phyloP scores from a whole-genome alignment of 495 filamentous ascomycete genomes.

The Penicillium bialowiezense region DNA sequence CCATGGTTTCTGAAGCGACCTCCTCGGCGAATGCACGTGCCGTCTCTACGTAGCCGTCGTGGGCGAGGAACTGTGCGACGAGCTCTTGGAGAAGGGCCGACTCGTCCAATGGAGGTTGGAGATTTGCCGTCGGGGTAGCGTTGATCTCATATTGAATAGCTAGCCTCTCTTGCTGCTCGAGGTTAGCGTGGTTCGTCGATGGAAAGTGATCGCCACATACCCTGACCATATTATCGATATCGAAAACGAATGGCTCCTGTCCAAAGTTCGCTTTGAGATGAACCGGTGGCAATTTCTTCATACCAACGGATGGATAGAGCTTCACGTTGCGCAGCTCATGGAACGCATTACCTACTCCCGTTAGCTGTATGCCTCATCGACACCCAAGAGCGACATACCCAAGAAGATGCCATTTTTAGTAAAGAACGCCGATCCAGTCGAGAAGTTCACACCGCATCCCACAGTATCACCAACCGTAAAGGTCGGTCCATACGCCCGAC shows the following conservation, averaged over 20 bases:
- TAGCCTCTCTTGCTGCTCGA: conserved; percentile 56
- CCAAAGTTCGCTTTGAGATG: conserved; percentile 90
- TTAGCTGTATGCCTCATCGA: not conserved
- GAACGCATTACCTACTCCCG: conserved; percentile 69
- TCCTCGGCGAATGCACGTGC: conserved; percentile 86
- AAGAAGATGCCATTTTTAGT: conserved; percentile 86
- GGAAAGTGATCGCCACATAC: conserved; percentile 36
- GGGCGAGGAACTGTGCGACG: conserved; percentile 84
- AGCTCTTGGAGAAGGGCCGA: conserved; percentile 76
- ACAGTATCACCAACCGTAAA: conserved; percentile 78
- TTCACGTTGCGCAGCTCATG: conserved; percentile 66
- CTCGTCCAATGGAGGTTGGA: conserved; percentile 70
- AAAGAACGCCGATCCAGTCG: conserved; percentile 83
- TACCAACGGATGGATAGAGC: conserved; percentile 85
- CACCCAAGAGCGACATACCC: conserved; percentile 52
- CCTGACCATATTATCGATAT: conserved; percentile 85
- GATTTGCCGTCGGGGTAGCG: conserved; percentile 44
- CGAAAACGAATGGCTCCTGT: conserved; percentile 82
- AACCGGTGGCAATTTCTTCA: conserved; percentile 80
- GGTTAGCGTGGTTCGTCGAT: conserved; percentile 17
- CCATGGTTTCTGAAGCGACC: conserved; percentile 66
- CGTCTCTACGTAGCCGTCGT: conserved; percentile 97
- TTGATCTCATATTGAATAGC: conserved; percentile 57
- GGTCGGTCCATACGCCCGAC: conserved; percentile 71
- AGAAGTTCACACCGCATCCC: conserved; percentile 93